Evolutionary conservation across 2,329 filamentous ascomycete genomes (phyloP).

Genomic region (Podosphaera fusca): DNA sequence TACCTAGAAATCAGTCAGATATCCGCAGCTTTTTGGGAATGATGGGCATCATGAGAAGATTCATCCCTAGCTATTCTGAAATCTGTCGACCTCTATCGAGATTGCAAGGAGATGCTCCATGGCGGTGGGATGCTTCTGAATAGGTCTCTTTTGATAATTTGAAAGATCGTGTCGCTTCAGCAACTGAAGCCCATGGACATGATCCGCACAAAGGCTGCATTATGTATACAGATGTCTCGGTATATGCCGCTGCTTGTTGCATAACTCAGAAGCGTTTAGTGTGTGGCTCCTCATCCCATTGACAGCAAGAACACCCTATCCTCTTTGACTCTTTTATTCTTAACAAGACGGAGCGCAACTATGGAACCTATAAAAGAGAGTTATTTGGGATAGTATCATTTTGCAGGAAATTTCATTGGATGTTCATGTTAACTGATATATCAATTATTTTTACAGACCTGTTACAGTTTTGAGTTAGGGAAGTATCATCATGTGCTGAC

Average conservation of each 20-base stretch:
- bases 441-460: background rate
- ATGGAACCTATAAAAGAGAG: background rate
- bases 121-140: background rate
- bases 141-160: background rate
- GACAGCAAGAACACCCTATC: background rate
- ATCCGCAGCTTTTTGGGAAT: background rate
- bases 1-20: background rate
- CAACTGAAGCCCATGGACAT: background rate
- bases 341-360: background rate
- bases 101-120: background rate
- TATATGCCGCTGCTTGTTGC: background rate
- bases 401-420: too few relatives aligned
- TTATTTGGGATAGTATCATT: background rate
- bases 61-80: background rate
- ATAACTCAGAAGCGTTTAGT: background rate
- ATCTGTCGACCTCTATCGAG: background rate
- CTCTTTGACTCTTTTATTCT: constrained; percentile 1
- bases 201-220: constrained; percentile 12
- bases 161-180: background rate
- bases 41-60: background rate
- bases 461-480: too few relatives aligned
- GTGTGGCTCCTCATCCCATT: background rate
- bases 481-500: too few relatives aligned
- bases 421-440: too few relatives aligned
- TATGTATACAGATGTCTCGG: background rate